A percentile compares a stretch with the other conserved stretches of the same genome.
Conservation (phyloP, 2,329 filamentous ascomycete species). For the Didymella segeticola region DNA sequence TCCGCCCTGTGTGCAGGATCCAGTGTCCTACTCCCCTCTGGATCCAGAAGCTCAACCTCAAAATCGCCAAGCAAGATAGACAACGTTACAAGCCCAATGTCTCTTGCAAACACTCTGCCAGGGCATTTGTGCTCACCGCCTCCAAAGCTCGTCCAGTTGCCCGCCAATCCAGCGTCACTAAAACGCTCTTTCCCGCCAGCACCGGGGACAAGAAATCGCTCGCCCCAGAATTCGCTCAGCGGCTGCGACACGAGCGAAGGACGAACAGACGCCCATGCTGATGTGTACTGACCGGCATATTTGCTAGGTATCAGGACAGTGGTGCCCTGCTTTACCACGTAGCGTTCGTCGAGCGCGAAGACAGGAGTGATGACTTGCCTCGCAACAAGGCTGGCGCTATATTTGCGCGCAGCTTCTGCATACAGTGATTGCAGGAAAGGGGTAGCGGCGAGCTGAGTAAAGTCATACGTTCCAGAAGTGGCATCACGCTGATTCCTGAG, state of each 20-base stretch:
- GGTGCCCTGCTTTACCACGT: conserved; percentile 18
- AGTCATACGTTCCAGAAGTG: conserved; percentile 3
- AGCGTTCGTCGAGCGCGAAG: conserved; percentile 21
- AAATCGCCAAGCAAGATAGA: background rate
- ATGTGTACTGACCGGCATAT: conserved; percentile 12
- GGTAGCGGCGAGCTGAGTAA: conserved; percentile 17
- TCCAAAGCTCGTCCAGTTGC: conserved; percentile 24
- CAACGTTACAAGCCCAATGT: conserved; percentile 21
- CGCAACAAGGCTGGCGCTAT: conserved; percentile 13
- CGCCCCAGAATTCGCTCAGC: conserved; percentile 21
- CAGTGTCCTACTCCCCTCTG: background rate
- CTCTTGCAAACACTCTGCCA: conserved; percentile 22
- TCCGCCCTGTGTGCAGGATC: background rate
- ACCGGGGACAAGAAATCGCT: conserved; percentile 14
- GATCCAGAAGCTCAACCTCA: background rate
- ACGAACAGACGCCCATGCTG: conserved; percentile 2
- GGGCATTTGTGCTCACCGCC: conserved; percentile 30
- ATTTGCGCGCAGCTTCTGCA: conserved; percentile 21
- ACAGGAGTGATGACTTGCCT: conserved; percentile 10
- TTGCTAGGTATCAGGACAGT: conserved; percentile 19
- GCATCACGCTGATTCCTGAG: background rate
- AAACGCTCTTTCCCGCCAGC: conserved; percentile 12
- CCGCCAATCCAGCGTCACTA: conserved; percentile 22
- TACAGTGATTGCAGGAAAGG: conserved; percentile 26
- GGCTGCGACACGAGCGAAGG: conserved; percentile 6